Conservation (phyloP, 371 early-diverging fungal species). For the Apophysomyces ossiformis region DNA sequence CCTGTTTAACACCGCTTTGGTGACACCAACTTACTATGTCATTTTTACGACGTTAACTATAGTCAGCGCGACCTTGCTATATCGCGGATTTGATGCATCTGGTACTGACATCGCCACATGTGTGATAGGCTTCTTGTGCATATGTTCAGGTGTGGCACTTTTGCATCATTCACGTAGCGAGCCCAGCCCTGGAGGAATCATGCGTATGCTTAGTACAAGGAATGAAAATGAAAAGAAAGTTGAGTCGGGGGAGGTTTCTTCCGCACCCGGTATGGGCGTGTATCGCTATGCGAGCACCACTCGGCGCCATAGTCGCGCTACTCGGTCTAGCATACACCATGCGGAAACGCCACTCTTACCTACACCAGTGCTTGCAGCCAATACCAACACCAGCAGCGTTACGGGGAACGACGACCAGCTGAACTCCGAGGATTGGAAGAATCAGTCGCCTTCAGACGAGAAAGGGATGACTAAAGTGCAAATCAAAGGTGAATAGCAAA, state of each 20-base stretch:
- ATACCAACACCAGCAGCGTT: slow-evolving; percentile 5
- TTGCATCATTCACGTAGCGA: slow-evolving; percentile 48
- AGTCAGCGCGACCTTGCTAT: slow-evolving; percentile 85
- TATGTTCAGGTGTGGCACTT: slow-evolving; percentile 64
- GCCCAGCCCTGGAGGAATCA: slow-evolving; percentile 2
- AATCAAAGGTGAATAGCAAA: neutral
- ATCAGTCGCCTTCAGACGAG: neutral
- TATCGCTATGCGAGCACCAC: slow-evolving; percentile 38
- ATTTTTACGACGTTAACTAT: slow-evolving; percentile 94
- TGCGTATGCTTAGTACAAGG: slow-evolving; percentile 8
- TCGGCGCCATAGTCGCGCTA: slow-evolving; percentile 22
- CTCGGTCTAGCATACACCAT: neutral
- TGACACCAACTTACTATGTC: slow-evolving; percentile 94
- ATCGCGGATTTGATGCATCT: slow-evolving; percentile 85
- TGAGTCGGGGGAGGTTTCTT: slow-evolving; percentile 27
- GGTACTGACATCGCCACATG: slow-evolving; percentile 81
- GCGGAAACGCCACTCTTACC: neutral
- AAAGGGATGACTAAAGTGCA: neutral
- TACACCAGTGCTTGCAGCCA: neutral
- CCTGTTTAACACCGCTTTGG: slow-evolving; percentile 89
- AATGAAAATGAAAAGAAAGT: slow-evolving; percentile 10
- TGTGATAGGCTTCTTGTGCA: slow-evolving; percentile 88
- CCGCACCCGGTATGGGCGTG: slow-evolving; percentile 41
- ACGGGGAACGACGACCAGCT: slow-evolving; percentile 12
- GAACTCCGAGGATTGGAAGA: slow-evolving; percentile 17